These are phyloP conservation scores for Dovyalis caffra DNA, from an alignment of 345 rosid genomes.

Conservation along the genomic window DNA sequence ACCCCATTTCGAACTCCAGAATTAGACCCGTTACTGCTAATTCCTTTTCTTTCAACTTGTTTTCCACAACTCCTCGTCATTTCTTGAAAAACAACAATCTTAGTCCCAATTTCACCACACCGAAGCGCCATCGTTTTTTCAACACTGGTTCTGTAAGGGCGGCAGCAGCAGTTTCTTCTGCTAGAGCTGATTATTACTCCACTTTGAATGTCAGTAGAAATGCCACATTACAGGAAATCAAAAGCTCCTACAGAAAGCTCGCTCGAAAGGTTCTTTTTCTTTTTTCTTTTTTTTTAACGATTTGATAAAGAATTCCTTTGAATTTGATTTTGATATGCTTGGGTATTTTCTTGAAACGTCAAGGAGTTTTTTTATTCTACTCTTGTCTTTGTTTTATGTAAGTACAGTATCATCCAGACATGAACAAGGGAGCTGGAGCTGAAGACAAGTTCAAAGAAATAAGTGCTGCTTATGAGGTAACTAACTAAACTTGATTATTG, in stretches of 20 bases:
- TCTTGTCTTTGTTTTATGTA: conserved; percentile 2
- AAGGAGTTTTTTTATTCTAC: background rate
- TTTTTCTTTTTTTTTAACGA: background rate
- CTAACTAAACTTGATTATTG: background rate
- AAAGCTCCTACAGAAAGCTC: conserved; percentile 71
- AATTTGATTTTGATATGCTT: background rate
- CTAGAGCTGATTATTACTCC: conserved; percentile 58
- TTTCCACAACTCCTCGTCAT: background rate
- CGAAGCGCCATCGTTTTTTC: conserved; percentile 21
- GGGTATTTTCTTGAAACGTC: background rate
- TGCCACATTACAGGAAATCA: conserved; percentile 77
- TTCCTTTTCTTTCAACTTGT: background rate
- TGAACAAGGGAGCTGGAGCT: conserved; percentile 74
- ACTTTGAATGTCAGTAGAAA: conserved; percentile 57
- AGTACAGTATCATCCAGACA: conserved; percentile 86
- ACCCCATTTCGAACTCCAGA: no score
- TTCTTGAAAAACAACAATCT: no score
- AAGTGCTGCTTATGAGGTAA: conserved; percentile 97
- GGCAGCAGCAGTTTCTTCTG: conserved; percentile 3
- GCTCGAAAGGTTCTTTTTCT: conserved; percentile 73
- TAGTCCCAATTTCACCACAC: background rate
- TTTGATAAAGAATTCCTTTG: background rate
- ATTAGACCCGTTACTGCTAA: no score
- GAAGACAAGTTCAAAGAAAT: conserved; percentile 95
- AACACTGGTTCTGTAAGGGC: conserved; percentile 30